phyloP scores from a whole-genome alignment of 1,139 yeast genomes.

The Scheffersomyces segobiensis region DNA sequence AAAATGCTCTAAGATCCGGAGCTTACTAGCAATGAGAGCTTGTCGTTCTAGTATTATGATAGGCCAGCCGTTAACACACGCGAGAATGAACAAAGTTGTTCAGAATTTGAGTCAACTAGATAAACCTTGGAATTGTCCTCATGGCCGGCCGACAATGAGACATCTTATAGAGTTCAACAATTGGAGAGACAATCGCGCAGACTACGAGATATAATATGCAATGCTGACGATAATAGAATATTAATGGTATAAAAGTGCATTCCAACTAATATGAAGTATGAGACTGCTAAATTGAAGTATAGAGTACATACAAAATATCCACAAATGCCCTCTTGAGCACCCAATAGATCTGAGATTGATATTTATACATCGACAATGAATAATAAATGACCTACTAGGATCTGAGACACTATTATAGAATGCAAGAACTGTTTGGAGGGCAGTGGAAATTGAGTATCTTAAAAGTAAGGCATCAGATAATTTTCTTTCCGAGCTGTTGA shows the following conservation, averaged over 20 bases:
- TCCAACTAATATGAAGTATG: background rate
- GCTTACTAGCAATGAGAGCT: slow-evolving; percentile 92
- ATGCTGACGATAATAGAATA: background rate
- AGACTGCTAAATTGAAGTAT: background rate
- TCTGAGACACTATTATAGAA: background rate
- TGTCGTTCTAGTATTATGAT: slow-evolving; percentile 94
- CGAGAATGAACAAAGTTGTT: slow-evolving; percentile 69
- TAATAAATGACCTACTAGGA: background rate
- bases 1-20: slow-evolving; percentile 74
- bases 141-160: slow-evolving; percentile 95
- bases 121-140: slow-evolving; percentile 99
- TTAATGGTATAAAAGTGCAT: background rate
- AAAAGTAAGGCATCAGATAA: background rate
- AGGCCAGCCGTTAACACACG: slow-evolving; percentile 63
- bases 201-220: slow-evolving; percentile 8
- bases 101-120: slow-evolving; percentile 67
- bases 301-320: background rate
- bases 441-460: background rate
- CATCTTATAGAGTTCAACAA: slow-evolving; percentile 67
- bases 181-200: slow-evolving; percentile 31
- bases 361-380: background rate
- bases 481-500: background rate
- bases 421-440: background rate
- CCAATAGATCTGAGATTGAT: background rate
- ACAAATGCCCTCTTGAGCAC: background rate